A percentile compares a stretch with the other conserved stretches of the same genome.
phyloP scores from a whole-genome alignment of 225 moss, liverwort and hornwort genomes.

The Ulota crispa region DNA sequence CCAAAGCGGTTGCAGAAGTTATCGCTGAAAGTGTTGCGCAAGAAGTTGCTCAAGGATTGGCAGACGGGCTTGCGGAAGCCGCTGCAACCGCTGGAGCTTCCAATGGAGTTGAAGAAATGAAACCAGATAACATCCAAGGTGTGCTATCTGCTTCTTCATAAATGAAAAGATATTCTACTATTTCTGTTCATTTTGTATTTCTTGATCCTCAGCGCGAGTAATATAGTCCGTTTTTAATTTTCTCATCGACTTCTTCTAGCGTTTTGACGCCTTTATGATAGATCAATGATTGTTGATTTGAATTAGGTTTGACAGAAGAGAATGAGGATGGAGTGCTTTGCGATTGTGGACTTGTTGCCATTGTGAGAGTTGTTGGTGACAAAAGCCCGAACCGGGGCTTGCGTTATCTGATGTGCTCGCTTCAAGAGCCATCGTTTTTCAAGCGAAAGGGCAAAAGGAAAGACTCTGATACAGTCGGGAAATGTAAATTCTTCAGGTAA shows the following conservation, averaged over 20 bases:
- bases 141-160: neutral
- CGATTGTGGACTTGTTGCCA: constrained; percentile 61
- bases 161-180: neutral
- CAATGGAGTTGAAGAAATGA: constrained; percentile 26
- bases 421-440: constrained; percentile 59
- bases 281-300: constrained; percentile 20
- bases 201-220: neutral
- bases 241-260: neutral
- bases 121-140: constrained; percentile 35
- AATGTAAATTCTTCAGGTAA: constrained; percentile 64
- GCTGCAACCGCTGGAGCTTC: constrained; percentile 40
- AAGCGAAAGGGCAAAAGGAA: constrained; percentile 63
- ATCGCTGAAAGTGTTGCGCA: constrained; percentile 62
- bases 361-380: constrained; percentile 59
- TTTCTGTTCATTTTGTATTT: neutral
- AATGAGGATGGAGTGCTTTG: constrained; percentile 48
- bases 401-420: constrained; percentile 64
- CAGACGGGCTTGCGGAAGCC: constrained; percentile 58
- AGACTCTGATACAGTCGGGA: constrained; percentile 52
- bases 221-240: neutral
- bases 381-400: constrained; percentile 69
- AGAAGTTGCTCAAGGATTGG: constrained; percentile 61
- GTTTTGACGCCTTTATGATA: constrained; percentile 12
- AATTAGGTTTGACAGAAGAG: constrained; percentile 29
- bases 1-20: constrained; percentile 54